Percentiles rank a stretch among this genome's conserved stretches.
Evolutionary conservation across 345 rosid species (phyloP).

Genomic region (Arabis hirsuta): DNA sequence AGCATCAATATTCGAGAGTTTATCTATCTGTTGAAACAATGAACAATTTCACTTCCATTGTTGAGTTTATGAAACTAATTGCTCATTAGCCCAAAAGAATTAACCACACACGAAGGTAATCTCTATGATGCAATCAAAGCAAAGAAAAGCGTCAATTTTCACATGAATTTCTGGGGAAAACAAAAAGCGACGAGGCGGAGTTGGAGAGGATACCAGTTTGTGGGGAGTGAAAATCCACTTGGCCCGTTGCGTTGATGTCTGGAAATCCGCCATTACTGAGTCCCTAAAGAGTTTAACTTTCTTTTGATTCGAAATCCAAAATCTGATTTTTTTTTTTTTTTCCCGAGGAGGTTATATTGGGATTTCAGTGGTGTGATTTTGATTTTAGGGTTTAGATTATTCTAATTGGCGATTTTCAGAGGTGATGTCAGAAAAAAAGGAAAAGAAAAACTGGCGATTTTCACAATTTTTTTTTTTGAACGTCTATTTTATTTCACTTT

Average conservation of each 20-base stretch:
- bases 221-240: conserved; percentile 92
- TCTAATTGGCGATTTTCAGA: too few relatives aligned
- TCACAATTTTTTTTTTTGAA: too few relatives aligned
- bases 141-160: too few relatives aligned
- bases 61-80: background rate
- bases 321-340: too few relatives aligned
- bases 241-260: conserved; percentile 83
- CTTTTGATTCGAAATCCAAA: background rate
- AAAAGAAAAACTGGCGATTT: too few relatives aligned
- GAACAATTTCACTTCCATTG: background rate
- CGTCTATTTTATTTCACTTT: too few relatives aligned
- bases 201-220: conserved; percentile 52
- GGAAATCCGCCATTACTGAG: conserved; percentile 82
- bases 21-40: background rate
- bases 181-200: background rate
- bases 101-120: background rate
- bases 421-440: too few relatives aligned
- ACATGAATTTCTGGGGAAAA: too few relatives aligned
- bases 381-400: background rate
- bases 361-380: background rate
- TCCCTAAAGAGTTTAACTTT: background rate
- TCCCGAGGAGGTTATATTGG: background rate
- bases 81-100: background rate
- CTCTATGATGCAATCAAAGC: conserved; percentile 17
- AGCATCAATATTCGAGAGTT: background rate